These are phyloP conservation scores for Rhizophagus sp. DNA, from an alignment of 192 early-diverging fungal genomes.

Conservation along the genomic window DNA sequence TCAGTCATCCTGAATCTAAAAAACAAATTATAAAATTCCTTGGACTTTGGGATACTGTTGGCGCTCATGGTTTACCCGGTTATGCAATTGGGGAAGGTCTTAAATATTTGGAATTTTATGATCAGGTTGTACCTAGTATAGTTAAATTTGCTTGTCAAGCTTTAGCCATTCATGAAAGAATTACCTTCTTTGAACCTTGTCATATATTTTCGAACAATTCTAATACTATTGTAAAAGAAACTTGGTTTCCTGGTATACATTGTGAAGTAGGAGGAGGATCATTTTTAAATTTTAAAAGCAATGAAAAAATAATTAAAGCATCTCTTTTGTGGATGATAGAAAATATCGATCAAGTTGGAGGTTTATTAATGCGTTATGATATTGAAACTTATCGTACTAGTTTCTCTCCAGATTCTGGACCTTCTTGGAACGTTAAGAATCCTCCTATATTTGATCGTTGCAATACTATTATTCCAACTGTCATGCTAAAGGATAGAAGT, in stretches of 20 bases:
- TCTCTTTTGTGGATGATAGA: background rate
- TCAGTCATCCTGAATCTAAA: slow-evolving; percentile 17
- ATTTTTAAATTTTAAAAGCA: background rate
- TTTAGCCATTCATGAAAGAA: too few relatives aligned
- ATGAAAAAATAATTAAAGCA: background rate
- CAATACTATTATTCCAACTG: background rate
- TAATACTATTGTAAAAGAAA: background rate
- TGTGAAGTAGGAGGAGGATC: background rate
- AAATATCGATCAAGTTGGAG: background rate
- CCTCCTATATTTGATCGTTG: too few relatives aligned
- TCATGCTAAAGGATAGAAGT: background rate
- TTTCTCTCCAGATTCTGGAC: too few relatives aligned
- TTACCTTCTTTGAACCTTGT: too few relatives aligned
- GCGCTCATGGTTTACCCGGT: too few relatives aligned
- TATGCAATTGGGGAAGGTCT: too few relatives aligned
- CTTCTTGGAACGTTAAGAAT: too few relatives aligned
- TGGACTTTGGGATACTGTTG: background rate
- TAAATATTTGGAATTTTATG: too few relatives aligned
- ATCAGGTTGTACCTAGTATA: too few relatives aligned
- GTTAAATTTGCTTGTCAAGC: too few relatives aligned
- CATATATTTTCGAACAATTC: background rate
- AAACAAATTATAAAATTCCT: slow-evolving; percentile 31
- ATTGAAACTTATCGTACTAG: too few relatives aligned
- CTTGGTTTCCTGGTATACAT: background rate
- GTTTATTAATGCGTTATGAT: background rate